Conservation (phyloP, 2,329 filamentous ascomycete species). For the Bipolaris cookei region DNA sequence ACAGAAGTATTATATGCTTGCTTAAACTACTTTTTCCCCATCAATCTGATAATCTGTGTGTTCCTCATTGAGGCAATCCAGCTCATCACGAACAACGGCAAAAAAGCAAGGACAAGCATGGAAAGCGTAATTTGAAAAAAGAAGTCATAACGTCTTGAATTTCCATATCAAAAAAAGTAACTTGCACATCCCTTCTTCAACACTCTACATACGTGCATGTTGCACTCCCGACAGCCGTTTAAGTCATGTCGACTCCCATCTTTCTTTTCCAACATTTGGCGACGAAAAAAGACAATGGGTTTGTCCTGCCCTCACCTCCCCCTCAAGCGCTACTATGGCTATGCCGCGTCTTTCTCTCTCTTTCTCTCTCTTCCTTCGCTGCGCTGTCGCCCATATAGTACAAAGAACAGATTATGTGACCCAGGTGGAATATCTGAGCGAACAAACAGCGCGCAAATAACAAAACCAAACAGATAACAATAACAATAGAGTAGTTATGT, state of each 20-base stretch:
- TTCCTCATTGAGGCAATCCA: too few relatives aligned
- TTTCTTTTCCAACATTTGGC: background rate
- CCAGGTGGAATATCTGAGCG: background rate
- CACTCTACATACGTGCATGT: slow-evolving; percentile 2
- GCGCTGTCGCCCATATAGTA: slow-evolving; percentile 31
- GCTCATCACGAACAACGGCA: background rate
- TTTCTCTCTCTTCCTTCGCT: background rate
- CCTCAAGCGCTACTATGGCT: background rate
- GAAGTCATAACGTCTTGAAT: slow-evolving; percentile 45
- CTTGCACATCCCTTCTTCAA: background rate
- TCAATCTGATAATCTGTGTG: too few relatives aligned
- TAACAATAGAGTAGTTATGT: background rate
- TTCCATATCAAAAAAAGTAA: slow-evolving; percentile 27
- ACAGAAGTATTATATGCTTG: too few relatives aligned
- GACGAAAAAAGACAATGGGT: background rate
- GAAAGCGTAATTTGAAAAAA: background rate
- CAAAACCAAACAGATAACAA: background rate
- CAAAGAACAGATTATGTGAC: slow-evolving; percentile 38
- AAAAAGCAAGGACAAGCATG: background rate
- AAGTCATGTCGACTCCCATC: background rate
- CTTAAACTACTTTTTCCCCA: too few relatives aligned
- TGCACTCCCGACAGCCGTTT: slow-evolving; percentile 4
- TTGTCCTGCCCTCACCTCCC: background rate
- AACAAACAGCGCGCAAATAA: background rate
- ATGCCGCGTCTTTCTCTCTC: background rate